Base-by-base conservation (phyloP, 768 basidiomycete genomes). In the Lepiota venenata region DNA sequence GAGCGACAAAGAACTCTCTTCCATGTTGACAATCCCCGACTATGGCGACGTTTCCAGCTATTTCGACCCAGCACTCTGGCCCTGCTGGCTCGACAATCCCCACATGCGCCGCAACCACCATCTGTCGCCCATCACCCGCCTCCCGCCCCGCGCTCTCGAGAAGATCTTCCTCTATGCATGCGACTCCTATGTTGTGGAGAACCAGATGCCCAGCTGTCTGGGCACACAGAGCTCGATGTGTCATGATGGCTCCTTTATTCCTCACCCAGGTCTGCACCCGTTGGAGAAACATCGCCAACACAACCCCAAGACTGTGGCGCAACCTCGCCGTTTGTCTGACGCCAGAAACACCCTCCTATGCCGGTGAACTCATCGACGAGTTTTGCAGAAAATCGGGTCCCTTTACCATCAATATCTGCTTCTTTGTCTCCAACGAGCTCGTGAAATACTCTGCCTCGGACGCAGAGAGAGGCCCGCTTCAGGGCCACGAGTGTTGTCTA, bases 241-340 rank as follows among this genome's bases (percentile, higher is more conserved):
- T 50, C 15, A 15, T 35, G 20, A 21, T 22, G 29, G 42, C 50
- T 1, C 50, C 42, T 3, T 35, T 36, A 29, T 20, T 25, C 18
- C 18, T 44, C 32, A 20, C 20, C 6, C 21, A 43, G 8, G 50
- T 43, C 32, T 51, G 41, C 15, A 35, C 18, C 9, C 50, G 39
- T 27, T 42, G 25, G 49, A 50, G 40, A 50, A 42, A 50, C 25
- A 50, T 41, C 9, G 27, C 27, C 38, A 50, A 41, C 27, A 29
- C 27, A 6, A 42, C n/a, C 18, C 16, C 32, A 21, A 27, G 40
- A 32, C 15, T 15, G 16, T 51, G 41, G 41, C 41, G 32, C 16
- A 51, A 51, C 12, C 29, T 43, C 14, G 41, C 16, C 9, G 29
- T 51, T 27, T 21, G 18, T 27, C 32, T 43, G 11, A 14, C 16